Base-by-base conservation (phyloP, 345 rosid species). In the Euphorbia peplus region DNA sequence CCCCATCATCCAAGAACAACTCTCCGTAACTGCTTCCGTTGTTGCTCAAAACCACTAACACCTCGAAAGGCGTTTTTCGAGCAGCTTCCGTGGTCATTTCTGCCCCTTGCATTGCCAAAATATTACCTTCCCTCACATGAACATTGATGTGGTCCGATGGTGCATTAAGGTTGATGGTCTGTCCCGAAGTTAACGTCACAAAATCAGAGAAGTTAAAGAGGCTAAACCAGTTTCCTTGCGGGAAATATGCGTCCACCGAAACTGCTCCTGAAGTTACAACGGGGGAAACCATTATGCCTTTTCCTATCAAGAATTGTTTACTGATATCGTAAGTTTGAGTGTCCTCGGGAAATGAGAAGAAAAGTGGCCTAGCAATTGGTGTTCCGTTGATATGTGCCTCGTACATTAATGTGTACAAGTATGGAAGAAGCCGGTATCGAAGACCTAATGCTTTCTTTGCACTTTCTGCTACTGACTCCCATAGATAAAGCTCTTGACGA, bases 361-460 rank as follows among this genome's bases (percentile, higher is more conserved):
- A 91, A 35, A 91, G 84, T 0, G 95, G 95, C 18, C 93, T 75
- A 2, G 91, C 95, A 10, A 91, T 91, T 0, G 97, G 97, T 1
- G 79, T 22, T 0, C 97, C 97, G 5, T 68, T 80, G 6, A 35
- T 59, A 64, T 82, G 87, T 21, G 97, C 91, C 60, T 81, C 81
- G 19, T 75, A 79, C 97, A 88, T 85, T 41, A 87, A 64, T 2
- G 95, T 88, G 84, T 91, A 88, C 46, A 82, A 77, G 78, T 78
- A 78, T 18, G 97, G 97, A 24, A 91, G 89, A 13, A 89, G 67
- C 42, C 78, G 80, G 66, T 84, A 87, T 13, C 96, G 89, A 25
- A 87, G 85, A 11, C 90, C 84, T 0, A 90, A 83, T 60, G 77
- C 87, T 55, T 85, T 81, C 73, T 78, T 81, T 0, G 93, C 96